Percentiles rank a stretch among this genome's conserved stretches.
Conservation (phyloP, 2,329 filamentous ascomycete genomes). For the Arthroderma sp. region DNA sequence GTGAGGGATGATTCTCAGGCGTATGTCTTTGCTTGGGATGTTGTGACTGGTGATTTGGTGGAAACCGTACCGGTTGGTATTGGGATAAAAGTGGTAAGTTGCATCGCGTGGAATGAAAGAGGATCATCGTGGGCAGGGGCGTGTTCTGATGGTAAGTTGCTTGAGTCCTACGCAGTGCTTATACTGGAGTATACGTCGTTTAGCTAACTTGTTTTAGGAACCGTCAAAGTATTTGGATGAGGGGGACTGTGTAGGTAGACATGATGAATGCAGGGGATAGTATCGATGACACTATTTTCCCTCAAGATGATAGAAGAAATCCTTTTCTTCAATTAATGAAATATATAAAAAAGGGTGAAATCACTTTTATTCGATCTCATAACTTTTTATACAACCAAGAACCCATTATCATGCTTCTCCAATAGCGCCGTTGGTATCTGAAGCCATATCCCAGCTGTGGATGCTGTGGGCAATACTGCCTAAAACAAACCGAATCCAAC, state of each 20-base stretch:
- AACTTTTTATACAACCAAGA: too few relatives aligned
- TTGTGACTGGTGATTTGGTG: conserved; percentile 56
- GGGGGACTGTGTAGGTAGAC: neutral
- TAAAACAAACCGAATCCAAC: too few relatives aligned
- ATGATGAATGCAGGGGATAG: too few relatives aligned
- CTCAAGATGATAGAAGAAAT: too few relatives aligned
- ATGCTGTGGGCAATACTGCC: too few relatives aligned
- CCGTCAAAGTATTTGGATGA: conserved; percentile 7
- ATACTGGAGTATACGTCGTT: neutral
- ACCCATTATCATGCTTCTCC: too few relatives aligned
- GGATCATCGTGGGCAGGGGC: conserved; percentile 27
- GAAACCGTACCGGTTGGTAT: conserved; percentile 41
- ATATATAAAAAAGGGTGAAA: too few relatives aligned
- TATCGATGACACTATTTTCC: too few relatives aligned
- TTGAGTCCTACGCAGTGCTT: neutral
- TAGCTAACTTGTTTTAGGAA: conserved; percentile 1
- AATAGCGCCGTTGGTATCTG: too few relatives aligned
- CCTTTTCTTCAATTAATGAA: too few relatives aligned
- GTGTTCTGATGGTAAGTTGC: conserved; percentile 28
- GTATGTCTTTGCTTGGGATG: conserved; percentile 57
- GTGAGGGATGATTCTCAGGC: conserved; percentile 14
- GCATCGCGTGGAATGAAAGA: conserved; percentile 33
- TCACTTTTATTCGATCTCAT: too few relatives aligned
- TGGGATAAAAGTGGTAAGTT: conserved; percentile 31
- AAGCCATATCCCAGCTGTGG: too few relatives aligned